Evolutionary conservation across 331 rosid species (phyloP).

Genomic region (Pyracantha coccinea): DNA sequence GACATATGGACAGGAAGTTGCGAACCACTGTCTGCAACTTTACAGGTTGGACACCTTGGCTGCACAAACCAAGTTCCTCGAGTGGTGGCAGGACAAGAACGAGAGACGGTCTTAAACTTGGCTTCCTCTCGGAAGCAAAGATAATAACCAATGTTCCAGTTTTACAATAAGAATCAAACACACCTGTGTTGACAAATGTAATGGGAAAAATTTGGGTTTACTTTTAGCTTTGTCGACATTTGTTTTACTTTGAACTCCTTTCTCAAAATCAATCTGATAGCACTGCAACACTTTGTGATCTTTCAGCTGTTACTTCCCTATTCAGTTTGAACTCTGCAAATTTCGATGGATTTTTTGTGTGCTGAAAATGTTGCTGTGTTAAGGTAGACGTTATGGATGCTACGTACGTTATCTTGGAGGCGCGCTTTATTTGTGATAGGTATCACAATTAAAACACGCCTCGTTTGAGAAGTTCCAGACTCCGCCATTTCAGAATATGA

Average conservation of each 20-base stretch:
- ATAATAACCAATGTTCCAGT: constrained; percentile 7
- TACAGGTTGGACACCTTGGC: constrained; percentile 70
- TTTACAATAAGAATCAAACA: constrained; percentile 24
- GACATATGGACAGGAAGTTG: constrained; percentile 72
- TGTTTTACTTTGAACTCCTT: constrained; percentile 7
- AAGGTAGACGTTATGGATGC: background rate
- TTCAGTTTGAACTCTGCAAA: no score
- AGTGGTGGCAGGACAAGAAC: constrained; percentile 63
- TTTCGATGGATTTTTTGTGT: no score
- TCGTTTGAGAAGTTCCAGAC: background rate
- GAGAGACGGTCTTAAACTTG: constrained; percentile 26
- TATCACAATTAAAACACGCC: background rate
- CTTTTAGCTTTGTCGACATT: constrained; percentile 1
- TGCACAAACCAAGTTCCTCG: constrained; percentile 62
- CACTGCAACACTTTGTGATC: background rate
- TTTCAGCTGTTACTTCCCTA: no score
- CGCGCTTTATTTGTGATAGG: background rate
- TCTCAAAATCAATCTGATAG: background rate
- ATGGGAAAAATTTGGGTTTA: constrained; percentile 21
- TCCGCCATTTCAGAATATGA: background rate
- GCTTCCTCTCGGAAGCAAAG: background rate
- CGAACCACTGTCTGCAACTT: constrained; percentile 65
- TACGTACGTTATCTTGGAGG: background rate
- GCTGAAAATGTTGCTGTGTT: no score
- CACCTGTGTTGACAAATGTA: constrained; percentile 16